Evolutionary conservation across 192 early-diverging fungal genomes (phyloP).

Genomic region (Coemansia sp.): DNA sequence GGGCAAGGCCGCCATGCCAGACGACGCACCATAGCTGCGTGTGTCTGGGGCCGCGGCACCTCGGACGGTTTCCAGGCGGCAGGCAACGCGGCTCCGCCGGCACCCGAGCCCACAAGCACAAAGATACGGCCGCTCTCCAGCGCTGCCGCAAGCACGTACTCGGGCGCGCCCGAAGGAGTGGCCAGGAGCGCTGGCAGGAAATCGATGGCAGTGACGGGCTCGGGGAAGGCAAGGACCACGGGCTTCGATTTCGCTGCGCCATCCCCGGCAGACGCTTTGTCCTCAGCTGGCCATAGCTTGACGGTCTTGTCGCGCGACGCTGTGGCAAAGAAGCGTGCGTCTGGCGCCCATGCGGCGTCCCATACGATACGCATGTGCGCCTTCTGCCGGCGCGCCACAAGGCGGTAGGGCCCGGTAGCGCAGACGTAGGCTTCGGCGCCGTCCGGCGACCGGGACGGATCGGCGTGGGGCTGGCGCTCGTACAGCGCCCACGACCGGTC

Average conservation of each 20-base stretch:
- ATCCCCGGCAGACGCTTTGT: conserved; percentile 6
- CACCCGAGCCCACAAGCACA: conserved; percentile 49
- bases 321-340: conserved; percentile 83
- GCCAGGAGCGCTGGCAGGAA: conserved; percentile 56
- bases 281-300: conserved; percentile 66
- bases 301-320: conserved; percentile 92
- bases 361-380: conserved; percentile 95
- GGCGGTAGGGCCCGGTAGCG: conserved; percentile 56
- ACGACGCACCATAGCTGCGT: conserved; percentile 61
- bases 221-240: conserved; percentile 72
- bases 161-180: neutral
- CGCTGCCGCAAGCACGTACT: conserved; percentile 78
- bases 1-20: conserved; percentile 66
- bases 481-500: conserved; percentile 90
- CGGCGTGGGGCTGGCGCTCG: conserved; percentile 52
- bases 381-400: conserved; percentile 61
- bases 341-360: conserved; percentile 82
- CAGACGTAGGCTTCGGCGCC: conserved; percentile 21
- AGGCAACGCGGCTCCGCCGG: conserved; percentile 28
- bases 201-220: conserved; percentile 83
- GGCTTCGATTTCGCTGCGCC: conserved; percentile 29
- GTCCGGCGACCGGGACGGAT: neutral
- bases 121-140: conserved; percentile 80
- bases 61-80: conserved; percentile 39
- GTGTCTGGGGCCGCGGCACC: conserved; percentile 59